A percentile compares a stretch with the other conserved stretches of the same genome.
phyloP scores from a whole-genome alignment of 2,329 filamentous ascomycete species.

The Ophiosphaerella narmari region DNA sequence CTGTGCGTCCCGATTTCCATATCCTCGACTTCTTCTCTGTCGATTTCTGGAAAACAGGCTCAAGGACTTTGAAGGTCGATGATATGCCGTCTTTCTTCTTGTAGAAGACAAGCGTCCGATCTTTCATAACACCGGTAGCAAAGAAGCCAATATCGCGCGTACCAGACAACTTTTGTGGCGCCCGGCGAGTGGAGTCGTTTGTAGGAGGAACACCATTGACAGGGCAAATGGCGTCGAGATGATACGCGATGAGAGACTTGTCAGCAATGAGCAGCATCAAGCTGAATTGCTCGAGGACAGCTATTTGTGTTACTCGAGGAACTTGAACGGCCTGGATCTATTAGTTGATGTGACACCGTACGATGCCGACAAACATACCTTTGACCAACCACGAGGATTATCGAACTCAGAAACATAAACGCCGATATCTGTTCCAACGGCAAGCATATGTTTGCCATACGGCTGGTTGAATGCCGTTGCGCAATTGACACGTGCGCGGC shows the following conservation, averaged over 20 bases:
- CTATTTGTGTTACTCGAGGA: constrained; percentile 83
- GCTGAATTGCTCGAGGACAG: constrained; percentile 94
- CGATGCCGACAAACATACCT: constrained; percentile 61
- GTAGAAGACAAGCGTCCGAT: constrained; percentile 91
- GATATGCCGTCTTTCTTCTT: constrained; percentile 92
- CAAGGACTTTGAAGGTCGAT: constrained; percentile 94
- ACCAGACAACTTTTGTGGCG: constrained; percentile 86
- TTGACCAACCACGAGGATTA: constrained; percentile 88
- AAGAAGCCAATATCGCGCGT: constrained; percentile 97
- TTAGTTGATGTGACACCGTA: constrained; percentile 29
- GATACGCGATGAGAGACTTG: constrained; percentile 88
- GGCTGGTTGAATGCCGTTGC: constrained; percentile 84
- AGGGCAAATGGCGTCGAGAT: constrained; percentile 79
- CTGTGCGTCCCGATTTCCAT: constrained; percentile 74
- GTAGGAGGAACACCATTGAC: constrained; percentile 60
- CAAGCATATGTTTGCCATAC: constrained; percentile 83
- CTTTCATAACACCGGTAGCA: constrained; percentile 95
- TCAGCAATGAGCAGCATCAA: constrained; percentile 90
- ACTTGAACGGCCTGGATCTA: constrained; percentile 71
- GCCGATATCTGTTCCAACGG: constrained; percentile 92
- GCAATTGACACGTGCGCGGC: constrained; percentile 86
- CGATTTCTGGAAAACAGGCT: constrained; percentile 92
- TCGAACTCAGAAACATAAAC: constrained; percentile 87
- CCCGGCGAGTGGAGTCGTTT: constrained; percentile 75
- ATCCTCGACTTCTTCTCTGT: constrained; percentile 79